Evolutionary conservation across 139 green algal species (phyloP), one percentile per base, ranked within the genome.

Genomic region (Pleodorina starrii): DNA sequence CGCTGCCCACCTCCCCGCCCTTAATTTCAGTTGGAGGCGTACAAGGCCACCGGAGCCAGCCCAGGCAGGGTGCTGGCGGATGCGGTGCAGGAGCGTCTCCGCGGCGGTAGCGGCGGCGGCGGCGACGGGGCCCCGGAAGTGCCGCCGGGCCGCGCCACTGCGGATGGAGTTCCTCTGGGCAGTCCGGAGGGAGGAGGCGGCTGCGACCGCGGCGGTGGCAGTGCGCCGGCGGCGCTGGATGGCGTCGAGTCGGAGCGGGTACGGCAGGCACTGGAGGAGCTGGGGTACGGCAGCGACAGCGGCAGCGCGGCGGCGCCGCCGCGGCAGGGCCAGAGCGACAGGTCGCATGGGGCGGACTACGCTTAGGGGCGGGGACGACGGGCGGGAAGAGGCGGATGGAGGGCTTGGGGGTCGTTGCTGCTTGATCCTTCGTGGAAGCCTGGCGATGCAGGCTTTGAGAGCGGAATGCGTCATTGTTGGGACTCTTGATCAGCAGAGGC

Each of bases 31-130:
- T 14, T 88, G 32, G 82, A 88, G 60, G 66, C 38, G 3, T 88
- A 80, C 68, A 7, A 6, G 2, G 66, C 44, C 44, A 50, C 63
- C 5, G 66, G 66, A 25, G 32, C 82, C 44, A 80, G 9, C 19
- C 82, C 82, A 1, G 82, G 82, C n/a, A 60, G n/a, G 25, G 66
- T 88, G 32, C 19, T 88, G 32, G 82, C 82, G 23, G 82, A 88
- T 16, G 82, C 82, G 0, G 82, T 79, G 1, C 23, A 54, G 11
- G 14, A 69, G 44, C 82, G 82, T 0, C 63, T 88, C 2, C 5
- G 12, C 3, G 82, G 66, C 7, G 40, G 17, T 36, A 12, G 59
- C 42, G 60, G 60, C 63, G 19, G 12, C 6, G 81, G 60, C 10
- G 43, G 32, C 5, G 81, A 14, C 63, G 42, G 0, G 27, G 36